Evolutionary conservation across 2,329 filamentous ascomycete species (phyloP).

Genomic region (Daldinia sp.): DNA sequence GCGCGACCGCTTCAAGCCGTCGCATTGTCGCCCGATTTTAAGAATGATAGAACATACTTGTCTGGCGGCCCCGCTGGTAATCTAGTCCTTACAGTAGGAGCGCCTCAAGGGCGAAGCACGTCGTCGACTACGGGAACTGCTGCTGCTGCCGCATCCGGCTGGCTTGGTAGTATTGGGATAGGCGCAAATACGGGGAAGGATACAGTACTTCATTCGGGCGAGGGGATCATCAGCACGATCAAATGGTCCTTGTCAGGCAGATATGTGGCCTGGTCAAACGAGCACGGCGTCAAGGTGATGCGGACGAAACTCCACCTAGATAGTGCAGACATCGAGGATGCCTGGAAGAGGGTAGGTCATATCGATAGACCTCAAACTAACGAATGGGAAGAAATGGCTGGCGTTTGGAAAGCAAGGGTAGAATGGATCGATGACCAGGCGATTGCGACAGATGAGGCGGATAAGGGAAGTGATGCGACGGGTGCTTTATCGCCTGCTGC

Average conservation of each 20-base stretch:
- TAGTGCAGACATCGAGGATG: slow-evolving; percentile 76
- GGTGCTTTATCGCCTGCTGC: slow-evolving; percentile 54
- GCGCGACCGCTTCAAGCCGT: slow-evolving; percentile 91
- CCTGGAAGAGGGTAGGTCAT: slow-evolving; percentile 95
- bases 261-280: slow-evolving; percentile 95
- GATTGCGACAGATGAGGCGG: slow-evolving; percentile 76
- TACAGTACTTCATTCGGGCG: slow-evolving; percentile 86
- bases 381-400: slow-evolving; percentile 95
- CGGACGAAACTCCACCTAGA: slow-evolving; percentile 85
- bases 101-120: slow-evolving; percentile 80
- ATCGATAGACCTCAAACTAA: slow-evolving; percentile 86
- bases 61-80: slow-evolving; percentile 91
- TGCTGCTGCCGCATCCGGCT: slow-evolving; percentile 83
- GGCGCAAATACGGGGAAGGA: slow-evolving; percentile 83
- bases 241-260: slow-evolving; percentile 94
- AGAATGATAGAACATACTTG: slow-evolving; percentile 84
- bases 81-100: slow-evolving; percentile 85
- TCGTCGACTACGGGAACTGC: slow-evolving; percentile 88
- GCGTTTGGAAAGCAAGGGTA: slow-evolving; percentile 89
- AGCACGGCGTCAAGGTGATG: slow-evolving; percentile 98
- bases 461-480: slow-evolving; percentile 48
- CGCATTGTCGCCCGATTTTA: slow-evolving; percentile 94
- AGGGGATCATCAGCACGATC: slow-evolving; percentile 89
- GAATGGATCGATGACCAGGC: slow-evolving; percentile 92
- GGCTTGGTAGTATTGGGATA: slow-evolving; percentile 88